Evolutionary conservation across 1,284 basidiomycete genomes (phyloP).

Genomic region (Apiotrichum sp.): DNA sequence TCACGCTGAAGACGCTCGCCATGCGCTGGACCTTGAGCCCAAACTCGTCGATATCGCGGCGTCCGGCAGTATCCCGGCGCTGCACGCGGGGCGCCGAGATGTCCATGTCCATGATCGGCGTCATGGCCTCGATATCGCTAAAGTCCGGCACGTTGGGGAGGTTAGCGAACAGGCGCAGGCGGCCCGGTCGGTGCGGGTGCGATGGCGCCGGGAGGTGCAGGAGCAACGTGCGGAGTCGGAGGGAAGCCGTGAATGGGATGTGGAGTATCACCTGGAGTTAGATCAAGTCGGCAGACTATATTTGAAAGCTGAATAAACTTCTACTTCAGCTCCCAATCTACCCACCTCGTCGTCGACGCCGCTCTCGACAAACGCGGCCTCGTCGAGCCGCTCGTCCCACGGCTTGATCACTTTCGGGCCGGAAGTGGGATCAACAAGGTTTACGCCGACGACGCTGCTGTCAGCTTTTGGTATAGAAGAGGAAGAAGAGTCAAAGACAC

Average conservation of each 20-base stretch:
- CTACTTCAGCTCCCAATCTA: too few relatives aligned
- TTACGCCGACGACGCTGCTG: slow-evolving; percentile 41
- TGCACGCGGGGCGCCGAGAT: slow-evolving; percentile 27
- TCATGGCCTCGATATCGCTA: slow-evolving; percentile 39
- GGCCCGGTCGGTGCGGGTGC: slow-evolving; percentile 38
- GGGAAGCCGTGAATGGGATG: slow-evolving; percentile 43
- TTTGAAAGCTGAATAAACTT: too few relatives aligned
- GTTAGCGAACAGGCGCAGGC: slow-evolving; percentile 41
- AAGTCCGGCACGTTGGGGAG: slow-evolving; percentile 42
- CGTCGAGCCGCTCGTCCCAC: slow-evolving; percentile 45
- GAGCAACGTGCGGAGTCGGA: slow-evolving; percentile 43
- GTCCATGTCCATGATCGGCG: slow-evolving; percentile 44
- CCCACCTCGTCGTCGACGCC: slow-evolving; percentile 48
- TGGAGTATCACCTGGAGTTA: slow-evolving; percentile 41
- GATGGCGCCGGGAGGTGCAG: slow-evolving; percentile 40
- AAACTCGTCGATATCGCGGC: slow-evolving; percentile 46
- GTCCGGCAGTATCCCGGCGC: slow-evolving; percentile 29
- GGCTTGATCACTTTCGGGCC: slow-evolving; percentile 46
- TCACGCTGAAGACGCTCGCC: slow-evolving; percentile 44
- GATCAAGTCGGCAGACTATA: not conserved
- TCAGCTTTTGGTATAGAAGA: slow-evolving; percentile 5
- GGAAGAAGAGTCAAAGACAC: too few relatives aligned
- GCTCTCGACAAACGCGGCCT: slow-evolving; percentile 38
- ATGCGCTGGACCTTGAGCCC: slow-evolving; percentile 46
- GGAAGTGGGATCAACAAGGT: slow-evolving; percentile 30